A percentile compares a stretch with the other conserved stretches of the same genome.
Evolutionary conservation across 805 yeast genomes (phyloP).

Genomic region (Metschnikowia lochheadii): DNA sequence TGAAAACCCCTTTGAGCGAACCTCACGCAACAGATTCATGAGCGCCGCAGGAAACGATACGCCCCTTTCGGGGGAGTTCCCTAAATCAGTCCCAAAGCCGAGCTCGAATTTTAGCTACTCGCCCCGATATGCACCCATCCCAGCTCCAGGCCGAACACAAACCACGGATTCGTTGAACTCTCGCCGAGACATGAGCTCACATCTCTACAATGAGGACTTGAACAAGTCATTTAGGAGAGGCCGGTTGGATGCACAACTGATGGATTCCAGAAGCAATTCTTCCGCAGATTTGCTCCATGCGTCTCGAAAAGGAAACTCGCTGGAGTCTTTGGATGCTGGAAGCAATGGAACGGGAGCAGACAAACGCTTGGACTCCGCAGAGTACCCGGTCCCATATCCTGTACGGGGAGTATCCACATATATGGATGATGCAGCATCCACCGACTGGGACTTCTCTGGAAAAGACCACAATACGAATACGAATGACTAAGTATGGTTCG

Average conservation of each 20-base stretch:
- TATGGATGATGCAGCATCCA: neutral
- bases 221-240: neutral
- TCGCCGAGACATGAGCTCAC: slow-evolving; percentile 3
- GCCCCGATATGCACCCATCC: neutral
- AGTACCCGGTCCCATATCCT: slow-evolving; percentile 13
- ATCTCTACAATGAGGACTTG: neutral
- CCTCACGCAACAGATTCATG: neutral
- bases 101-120: neutral
- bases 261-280: neutral
- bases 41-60: neutral
- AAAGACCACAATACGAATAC: neutral
- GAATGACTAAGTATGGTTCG: neutral
- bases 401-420: slow-evolving; percentile 18
- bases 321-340: neutral
- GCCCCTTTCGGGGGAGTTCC: neutral
- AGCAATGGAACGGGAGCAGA: neutral
- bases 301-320: neutral
- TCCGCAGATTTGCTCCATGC: neutral
- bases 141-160: neutral
- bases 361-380: neutral
- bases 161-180: slow-evolving; percentile 1
- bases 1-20: slow-evolving; percentile 9
- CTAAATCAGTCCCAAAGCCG: neutral
- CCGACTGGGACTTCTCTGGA: neutral
- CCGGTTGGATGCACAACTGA: slow-evolving; percentile 1